Evolutionary conservation across 208 protist species (phyloP), one percentile per base, ranked within the genome.

Genomic region (Phytomonas francai): DNA sequence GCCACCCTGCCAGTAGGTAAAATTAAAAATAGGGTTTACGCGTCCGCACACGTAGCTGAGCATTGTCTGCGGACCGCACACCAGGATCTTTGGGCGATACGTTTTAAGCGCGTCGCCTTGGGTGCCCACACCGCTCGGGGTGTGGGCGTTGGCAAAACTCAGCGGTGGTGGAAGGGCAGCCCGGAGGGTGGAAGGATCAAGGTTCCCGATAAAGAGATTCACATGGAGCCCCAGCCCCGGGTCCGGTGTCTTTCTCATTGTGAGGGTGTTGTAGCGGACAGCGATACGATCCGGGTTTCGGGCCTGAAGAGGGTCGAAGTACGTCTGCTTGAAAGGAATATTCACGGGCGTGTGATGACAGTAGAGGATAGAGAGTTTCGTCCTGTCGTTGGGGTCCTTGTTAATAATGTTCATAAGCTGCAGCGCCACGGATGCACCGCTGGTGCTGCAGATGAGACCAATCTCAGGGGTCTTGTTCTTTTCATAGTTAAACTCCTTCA

Each of bases 61-160:
- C 80, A 95, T 87, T 12, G 85, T 81, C 65, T 89, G 83, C 12
- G 90, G 90, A 3, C 81, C 90, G 67, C 90, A 95, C 42, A 95
- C 71, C 0, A 92, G 73, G 36, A 95, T 74, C 63, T 80, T 73
- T 28, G 89, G 81, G 12, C 82, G 72, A 34, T 78, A 78, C 1
- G 68, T 58, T 22, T n/a, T 30, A n/a, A 63, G 25, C 42, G 33
- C 14, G n/a, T 9, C 0, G 7, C 33, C 34, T 25, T 34, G 22
- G 42, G 14, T 28, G 45, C 25, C 45, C 45, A 19, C 6, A 9
- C 16, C 45, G 19, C 45, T 51, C 69, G 25, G 14, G 4, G 0
- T 19, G 56, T 49, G n/a, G 3, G 32, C 33, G 8, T 39, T 14
- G n/a, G 68, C 64, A 14, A 71, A 42, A 11, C 74, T 67, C 14